These are phyloP conservation scores for Pseudogymnoascus destructans DNA, from an alignment of 2,329 filamentous ascomycete species.

Conservation along the genomic window DNA sequence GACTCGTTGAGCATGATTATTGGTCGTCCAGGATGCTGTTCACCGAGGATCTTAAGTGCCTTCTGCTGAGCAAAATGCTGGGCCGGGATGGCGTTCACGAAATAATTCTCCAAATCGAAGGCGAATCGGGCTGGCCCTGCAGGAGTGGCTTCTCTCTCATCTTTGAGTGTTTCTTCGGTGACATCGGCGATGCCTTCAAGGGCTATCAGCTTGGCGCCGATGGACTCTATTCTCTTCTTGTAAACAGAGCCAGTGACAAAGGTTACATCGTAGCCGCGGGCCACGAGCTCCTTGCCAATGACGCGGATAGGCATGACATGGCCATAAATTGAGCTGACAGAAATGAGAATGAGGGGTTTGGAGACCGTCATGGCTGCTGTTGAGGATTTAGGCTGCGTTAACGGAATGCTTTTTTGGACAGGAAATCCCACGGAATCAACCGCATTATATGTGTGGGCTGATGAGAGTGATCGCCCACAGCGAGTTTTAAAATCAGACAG, in stretches of 20 bases:
- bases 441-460: neutral
- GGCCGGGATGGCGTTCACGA: constrained; percentile 26
- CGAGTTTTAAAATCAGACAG: neutral
- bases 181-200: constrained; percentile 21
- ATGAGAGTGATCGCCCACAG: neutral
- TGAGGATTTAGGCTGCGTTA: neutral
- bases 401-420: neutral
- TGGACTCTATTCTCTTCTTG: constrained; percentile 25
- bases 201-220: constrained; percentile 29
- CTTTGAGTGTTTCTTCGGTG: constrained; percentile 18
- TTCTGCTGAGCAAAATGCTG: constrained; percentile 26
- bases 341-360: constrained; percentile 11
- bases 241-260: constrained; percentile 31
- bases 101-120: constrained; percentile 26
- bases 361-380: neutral
- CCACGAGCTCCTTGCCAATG: constrained; percentile 19
- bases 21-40: constrained; percentile 26
- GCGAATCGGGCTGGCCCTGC: constrained; percentile 23
- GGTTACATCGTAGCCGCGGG: constrained; percentile 31
- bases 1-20: constrained; percentile 34
- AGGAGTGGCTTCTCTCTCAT: constrained; percentile 15
- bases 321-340: constrained; percentile 13
- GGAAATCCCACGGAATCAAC: neutral
- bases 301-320: constrained; percentile 16
- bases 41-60: constrained; percentile 27